Evolutionary conservation across 2,329 filamentous ascomycete species (phyloP), one percentile per base, ranked within the genome.

Genomic region (Xylaria sp.): DNA sequence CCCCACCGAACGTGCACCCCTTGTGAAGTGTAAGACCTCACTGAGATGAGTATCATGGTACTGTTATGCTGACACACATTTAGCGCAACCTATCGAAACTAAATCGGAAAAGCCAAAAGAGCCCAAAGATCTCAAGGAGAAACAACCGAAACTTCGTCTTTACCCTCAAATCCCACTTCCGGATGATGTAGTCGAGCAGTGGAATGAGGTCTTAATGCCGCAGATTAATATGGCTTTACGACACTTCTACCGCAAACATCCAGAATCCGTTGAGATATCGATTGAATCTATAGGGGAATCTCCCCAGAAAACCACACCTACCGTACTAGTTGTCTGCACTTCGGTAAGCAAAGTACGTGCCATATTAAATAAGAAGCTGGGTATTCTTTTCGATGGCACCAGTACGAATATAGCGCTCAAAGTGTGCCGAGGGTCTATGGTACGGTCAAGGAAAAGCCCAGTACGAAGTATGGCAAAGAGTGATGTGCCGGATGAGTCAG

Each of bases 191-290:
- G 79, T 92, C 2, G 87, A 91, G 37, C 84, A 88, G 65, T 94
- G 91, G 91, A 89, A 93, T 69, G 82, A 80, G 1, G 83, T 83
- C 2, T 77, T 92, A 60, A 91, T 92, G 80, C 89, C 89, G 1
- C 88, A 91, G 63, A 85, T 94, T 64, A 91, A 92, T 72, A 82
- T 86, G 17, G 86, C 91, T 1, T 82, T 93, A 15, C 85, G 88
- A 21, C 84, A 86, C 53, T 92, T 91, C 63, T 88, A 93, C 70
- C 85, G 85, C 66, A 91, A 91, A 69, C 84, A 92, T 52, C 84
- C 88, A 0, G 91, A 94, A 73, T 92, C 90, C 0, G 87, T 92
- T 35, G 91, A 92, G 70, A 92, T 94, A 42, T 90, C 89, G 9
- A 84, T 94, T 1, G 87, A 92, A 63, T 89, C 88, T 0, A 87